These are phyloP conservation scores for Ogataea salicorniae DNA, from an alignment of 805 yeast genomes.

Conservation along the genomic window DNA sequence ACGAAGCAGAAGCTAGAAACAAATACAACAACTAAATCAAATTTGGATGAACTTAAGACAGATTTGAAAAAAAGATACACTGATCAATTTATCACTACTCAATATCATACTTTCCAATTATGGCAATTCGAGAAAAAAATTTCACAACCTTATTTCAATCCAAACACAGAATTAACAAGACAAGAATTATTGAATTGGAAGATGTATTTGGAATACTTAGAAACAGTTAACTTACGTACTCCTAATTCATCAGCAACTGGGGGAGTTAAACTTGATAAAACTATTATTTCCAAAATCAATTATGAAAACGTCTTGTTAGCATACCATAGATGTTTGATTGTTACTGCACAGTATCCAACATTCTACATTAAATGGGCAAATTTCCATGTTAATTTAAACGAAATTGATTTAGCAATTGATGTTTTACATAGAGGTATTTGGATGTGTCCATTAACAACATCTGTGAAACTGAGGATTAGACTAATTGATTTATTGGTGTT, in stretches of 20 bases:
- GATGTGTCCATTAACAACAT: constrained; percentile 22
- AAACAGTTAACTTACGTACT: constrained; percentile 26
- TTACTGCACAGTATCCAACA: constrained; percentile 39
- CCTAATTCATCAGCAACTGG: constrained; percentile 1
- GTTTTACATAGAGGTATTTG: constrained; percentile 34
- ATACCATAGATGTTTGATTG: constrained; percentile 45
- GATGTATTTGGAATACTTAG: constrained; percentile 50
- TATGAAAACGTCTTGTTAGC: constrained; percentile 26
- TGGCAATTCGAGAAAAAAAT: constrained; percentile 45
- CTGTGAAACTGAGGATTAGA: constrained; percentile 32
- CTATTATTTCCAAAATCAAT: constrained; percentile 16
- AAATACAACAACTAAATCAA: not conserved
- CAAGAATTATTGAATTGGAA: constrained; percentile 55
- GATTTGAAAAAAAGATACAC: constrained; percentile 43
- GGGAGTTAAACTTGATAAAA: constrained; percentile 16
- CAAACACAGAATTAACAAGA: constrained; percentile 29
- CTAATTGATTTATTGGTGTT: constrained; percentile 41
- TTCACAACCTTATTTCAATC: constrained; percentile 33
- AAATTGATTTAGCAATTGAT: constrained; percentile 34
- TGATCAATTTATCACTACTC: constrained; percentile 52
- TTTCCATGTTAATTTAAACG: constrained; percentile 30
- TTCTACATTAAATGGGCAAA: constrained; percentile 50
- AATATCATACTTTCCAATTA: constrained; percentile 44
- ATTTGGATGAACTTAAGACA: constrained; percentile 27
- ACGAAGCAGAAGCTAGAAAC: not conserved